phyloP scores from a whole-genome alignment of 1,284 basidiomycete species.

The Salmacisia buchloeana region DNA sequence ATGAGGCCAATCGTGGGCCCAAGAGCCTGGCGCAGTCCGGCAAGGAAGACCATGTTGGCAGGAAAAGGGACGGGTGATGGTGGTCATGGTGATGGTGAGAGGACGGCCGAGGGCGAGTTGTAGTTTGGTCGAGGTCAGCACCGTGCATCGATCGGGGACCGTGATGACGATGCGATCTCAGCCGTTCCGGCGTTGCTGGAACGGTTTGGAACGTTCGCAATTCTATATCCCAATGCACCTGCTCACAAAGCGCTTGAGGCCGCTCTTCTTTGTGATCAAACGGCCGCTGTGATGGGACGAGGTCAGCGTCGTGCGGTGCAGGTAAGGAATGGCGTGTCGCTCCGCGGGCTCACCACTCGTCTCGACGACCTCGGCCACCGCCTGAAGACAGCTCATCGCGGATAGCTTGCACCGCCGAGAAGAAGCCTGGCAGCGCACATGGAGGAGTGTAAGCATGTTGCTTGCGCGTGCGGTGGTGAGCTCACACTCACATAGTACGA shows the following conservation, averaged over 20 bases:
- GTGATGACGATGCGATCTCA: no score
- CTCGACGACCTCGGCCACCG: neutral
- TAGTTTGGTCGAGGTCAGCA: no score
- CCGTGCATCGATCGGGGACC: no score
- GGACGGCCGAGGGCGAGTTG: neutral
- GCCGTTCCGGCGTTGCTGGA: no score
- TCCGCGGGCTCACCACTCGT: neutral
- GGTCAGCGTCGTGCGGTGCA: no score
- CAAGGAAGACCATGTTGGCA: constrained; percentile 25
- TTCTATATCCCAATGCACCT: neutral
- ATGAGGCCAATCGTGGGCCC: constrained; percentile 31
- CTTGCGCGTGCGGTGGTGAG: neutral
- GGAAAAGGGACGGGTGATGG: neutral
- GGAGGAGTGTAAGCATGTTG: no score
- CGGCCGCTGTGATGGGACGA: neutral
- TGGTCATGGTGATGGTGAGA: neutral
- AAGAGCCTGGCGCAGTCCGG: constrained; percentile 28
- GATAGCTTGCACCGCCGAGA: neutral
- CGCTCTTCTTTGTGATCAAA: neutral
- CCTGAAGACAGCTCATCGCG: neutral
- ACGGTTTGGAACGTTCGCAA: no score
- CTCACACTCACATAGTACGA: neutral
- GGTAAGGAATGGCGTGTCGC: neutral
- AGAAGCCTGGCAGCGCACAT: neutral
- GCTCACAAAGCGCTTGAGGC: neutral